Conservation (phyloP, 345 rosid genomes). For the Ailanthus altissimus region DNA sequence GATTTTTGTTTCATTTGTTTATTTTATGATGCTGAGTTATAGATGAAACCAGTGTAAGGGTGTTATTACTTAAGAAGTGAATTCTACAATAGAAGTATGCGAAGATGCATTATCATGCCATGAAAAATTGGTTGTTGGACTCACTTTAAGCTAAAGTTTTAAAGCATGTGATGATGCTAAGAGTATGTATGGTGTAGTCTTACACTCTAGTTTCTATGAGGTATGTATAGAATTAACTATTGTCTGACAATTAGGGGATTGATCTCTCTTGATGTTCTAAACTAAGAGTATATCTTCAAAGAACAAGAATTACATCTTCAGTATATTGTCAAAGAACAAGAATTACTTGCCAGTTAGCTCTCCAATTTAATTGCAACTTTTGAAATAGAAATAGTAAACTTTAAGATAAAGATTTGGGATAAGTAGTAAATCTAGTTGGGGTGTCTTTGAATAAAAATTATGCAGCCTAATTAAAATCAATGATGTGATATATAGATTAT, state of each 20-base stretch:
- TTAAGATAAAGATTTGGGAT: not conserved
- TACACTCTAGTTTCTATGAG: not conserved
- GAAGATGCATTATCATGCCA: not conserved
- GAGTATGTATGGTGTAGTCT: not conserved
- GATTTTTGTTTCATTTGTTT: not conserved
- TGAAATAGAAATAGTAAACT: not conserved
- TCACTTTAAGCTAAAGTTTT: not conserved
- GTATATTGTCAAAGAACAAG: not conserved
- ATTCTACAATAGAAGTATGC: no score
- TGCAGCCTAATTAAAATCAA: not conserved
- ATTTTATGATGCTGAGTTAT: not conserved
- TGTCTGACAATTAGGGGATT: not conserved
- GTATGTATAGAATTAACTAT: not conserved
- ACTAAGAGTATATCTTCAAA: not conserved
- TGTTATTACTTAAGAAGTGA: not conserved
- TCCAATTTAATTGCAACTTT: not conserved
- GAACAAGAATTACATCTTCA: not conserved
- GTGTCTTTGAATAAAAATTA: not conserved
- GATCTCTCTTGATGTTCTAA: not conserved
- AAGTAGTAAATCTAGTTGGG: not conserved
- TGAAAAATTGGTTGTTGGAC: not conserved
- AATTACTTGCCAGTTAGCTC: not conserved
- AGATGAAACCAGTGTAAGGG: not conserved
- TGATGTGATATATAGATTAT: not conserved
- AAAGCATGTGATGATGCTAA: not conserved